Base-by-base conservation (phyloP, 2,329 filamentous ascomycete species). In the Dactylellina haptotyla region DNA sequence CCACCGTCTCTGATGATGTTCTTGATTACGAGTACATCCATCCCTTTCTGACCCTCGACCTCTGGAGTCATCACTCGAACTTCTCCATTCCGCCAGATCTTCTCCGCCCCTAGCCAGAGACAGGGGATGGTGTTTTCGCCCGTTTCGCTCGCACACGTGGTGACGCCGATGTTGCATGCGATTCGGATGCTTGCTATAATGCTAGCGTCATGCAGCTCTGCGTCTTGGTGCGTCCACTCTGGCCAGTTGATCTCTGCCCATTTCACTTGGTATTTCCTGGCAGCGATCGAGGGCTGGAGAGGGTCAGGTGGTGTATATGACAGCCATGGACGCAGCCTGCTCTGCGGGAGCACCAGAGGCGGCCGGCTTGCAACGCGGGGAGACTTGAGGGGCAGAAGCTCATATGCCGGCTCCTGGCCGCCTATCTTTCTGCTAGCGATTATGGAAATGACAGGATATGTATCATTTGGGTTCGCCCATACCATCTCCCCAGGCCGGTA, bases 251-350 rank as follows among this genome's bases (percentile, higher is more conserved):
- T 73, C 39, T 73, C 69, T 20, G 61, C 69, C 69, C 69, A 73
- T 43, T 61, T 66, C 30, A 73, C 69, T 30, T 73, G 61, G 39
- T 73, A 73, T 48, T 73, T 73, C 41, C 61, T 50, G 30, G 56
- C 18, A 18, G 69, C 58, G 54, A 73, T 73, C 45, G 69, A 73
- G 18, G 61, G 37, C 39, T 73, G 69, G 34, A 73, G 54, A 34
- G 69, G 69, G 48, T 73, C 69, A 50, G 69, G 69, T 57, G 69
- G 69, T 30, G 69, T 73, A 65, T 73, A 73, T 25, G 69, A 73
- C 23, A 73, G 46, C 69, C 69, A 73, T 25, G 69, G 69, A 9
- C 69, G 69, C 6, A 73, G 37, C 28, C 69, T 51, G 41, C 59
- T 61, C 39, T 73, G 61, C n/a, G 45, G 30, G 26, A 73, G 61